Base-by-base conservation (phyloP, 2,329 filamentous ascomycete species). In the Dactylellina cionopaga region DNA sequence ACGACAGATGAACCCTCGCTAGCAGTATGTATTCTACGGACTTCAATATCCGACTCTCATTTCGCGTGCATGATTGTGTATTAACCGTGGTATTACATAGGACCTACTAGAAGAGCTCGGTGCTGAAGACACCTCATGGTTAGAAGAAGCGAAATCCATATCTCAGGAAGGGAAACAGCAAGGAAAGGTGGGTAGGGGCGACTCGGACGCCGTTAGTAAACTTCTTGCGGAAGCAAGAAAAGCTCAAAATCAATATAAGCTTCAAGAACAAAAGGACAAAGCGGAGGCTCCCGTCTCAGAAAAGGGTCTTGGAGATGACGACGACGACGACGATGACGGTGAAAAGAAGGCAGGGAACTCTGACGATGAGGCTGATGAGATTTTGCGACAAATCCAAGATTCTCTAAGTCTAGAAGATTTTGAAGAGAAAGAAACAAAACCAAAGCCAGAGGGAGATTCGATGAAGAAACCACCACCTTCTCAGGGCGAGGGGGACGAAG, bases 211-310 rank as follows among this genome's bases (percentile, higher is more conserved):
- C 37, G 56, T 74, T 9, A 41, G 15, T 2, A 68, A 55, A 39
- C 62, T 74, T 25, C 62, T 74, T 17, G 69, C 69, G 3, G 62
- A 74, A 7, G 69, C 69, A 11, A 60, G 47, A 51, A 47, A 65
- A 3, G 27, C 52, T 17, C 68, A 72, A 35, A 39, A 49, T 25
- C 11, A 72, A 22, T 33, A 35, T 5, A 52, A 56, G 37, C 17
- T 29, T 13, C 22, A 55, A 41, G 37, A 58, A 2, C 31, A 65
- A n/a, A 29, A 41, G 22, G 13, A 27, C 3, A 33, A n/a, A 17
- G 6, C 39, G 17, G 31, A 55, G 13, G 27, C 17, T 22, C 13
- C 27, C 2, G 31, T 10, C 24, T 7, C 10, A 58, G 9, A 33
- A 17, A n/a, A n/a, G n/a, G n/a, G n/a, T n/a, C n/a, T n/a, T n/a